Evolutionary conservation across 108 stramenopile species (phyloP).

Genomic region (Skeletonema tropicum): DNA sequence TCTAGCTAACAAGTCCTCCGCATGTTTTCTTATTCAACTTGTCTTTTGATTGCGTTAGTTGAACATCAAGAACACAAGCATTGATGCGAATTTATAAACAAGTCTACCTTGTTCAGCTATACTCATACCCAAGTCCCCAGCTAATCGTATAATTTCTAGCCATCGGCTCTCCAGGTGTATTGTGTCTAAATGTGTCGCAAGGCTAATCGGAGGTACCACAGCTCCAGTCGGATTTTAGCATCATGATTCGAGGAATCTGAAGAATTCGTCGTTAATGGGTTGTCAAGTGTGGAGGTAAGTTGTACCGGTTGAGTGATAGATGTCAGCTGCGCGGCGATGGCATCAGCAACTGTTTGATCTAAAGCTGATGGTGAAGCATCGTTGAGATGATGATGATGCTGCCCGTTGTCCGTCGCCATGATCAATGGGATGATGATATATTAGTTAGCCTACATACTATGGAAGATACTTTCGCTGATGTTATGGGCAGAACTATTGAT

Average conservation of each 20-base stretch:
- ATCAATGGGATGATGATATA: too few relatives aligned
- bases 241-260: background rate
- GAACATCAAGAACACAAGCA: too few relatives aligned
- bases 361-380: background rate
- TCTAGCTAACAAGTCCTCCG: too few relatives aligned
- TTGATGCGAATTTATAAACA: too few relatives aligned
- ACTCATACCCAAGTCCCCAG: constrained; percentile 87
- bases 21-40: too few relatives aligned
- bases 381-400: background rate
- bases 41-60: too few relatives aligned
- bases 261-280: constrained; percentile 22
- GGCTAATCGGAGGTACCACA: constrained; percentile 73
- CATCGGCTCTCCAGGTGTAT: constrained; percentile 64
- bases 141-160: constrained; percentile 72
- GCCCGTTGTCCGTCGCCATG: background rate
- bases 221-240: constrained; percentile 78
- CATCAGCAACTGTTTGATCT: constrained; percentile 5
- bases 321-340: constrained; percentile 36
- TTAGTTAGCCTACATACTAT: too few relatives aligned
- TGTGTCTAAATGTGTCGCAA: constrained; percentile 86
- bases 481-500: background rate
- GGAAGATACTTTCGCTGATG: background rate
- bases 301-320: constrained; percentile 55
- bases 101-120: constrained; percentile 76
- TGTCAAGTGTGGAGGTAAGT: constrained; percentile 57